phyloP scores from a whole-genome alignment of 1,139 yeast species.

The Cylindricascospora bacillispora region DNA sequence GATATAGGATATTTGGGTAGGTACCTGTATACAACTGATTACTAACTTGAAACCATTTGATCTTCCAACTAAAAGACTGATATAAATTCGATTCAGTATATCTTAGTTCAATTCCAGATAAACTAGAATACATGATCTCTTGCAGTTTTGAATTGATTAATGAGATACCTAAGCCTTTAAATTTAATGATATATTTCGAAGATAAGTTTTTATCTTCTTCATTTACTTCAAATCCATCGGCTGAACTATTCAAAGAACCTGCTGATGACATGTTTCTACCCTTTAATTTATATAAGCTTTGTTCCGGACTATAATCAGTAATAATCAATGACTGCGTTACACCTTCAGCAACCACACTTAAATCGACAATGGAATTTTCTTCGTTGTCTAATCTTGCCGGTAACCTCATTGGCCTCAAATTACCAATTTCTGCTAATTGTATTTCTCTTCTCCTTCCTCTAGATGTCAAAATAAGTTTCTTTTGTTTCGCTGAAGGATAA shows the following conservation, averaged over 20 bases:
- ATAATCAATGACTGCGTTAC: constrained; percentile 83
- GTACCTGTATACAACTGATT: constrained; percentile 83
- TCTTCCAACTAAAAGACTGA: constrained; percentile 65
- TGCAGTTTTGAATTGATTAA: constrained; percentile 56
- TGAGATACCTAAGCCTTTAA: constrained; percentile 87
- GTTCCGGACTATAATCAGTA: constrained; percentile 66
- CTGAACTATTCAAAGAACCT: constrained; percentile 27
- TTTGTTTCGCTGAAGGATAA: constrained; percentile 79
- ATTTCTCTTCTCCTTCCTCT: constrained; percentile 68
- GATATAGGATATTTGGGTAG: constrained; percentile 83
- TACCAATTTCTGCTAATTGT: constrained; percentile 87
- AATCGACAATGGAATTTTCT: constrained; percentile 47
- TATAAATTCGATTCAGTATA: constrained; percentile 77
- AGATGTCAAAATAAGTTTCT: constrained; percentile 62
- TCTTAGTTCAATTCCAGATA: constrained; percentile 68
- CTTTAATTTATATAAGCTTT: constrained; percentile 52
- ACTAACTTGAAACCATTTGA: constrained; percentile 92
- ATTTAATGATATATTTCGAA: constrained; percentile 46
- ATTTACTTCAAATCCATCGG: constrained; percentile 47
- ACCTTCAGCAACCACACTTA: constrained; percentile 93
- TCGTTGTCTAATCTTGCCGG: constrained; percentile 36
- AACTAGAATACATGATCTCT: constrained; percentile 72
- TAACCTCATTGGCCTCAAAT: constrained; percentile 70
- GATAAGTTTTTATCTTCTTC: constrained; percentile 60
- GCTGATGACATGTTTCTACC: constrained; percentile 11